A percentile compares a stretch with the other conserved stretches of the same genome.
Evolutionary conservation across 148 eudicot species (phyloP).

Genomic region (Nepenthes mirabilis): DNA sequence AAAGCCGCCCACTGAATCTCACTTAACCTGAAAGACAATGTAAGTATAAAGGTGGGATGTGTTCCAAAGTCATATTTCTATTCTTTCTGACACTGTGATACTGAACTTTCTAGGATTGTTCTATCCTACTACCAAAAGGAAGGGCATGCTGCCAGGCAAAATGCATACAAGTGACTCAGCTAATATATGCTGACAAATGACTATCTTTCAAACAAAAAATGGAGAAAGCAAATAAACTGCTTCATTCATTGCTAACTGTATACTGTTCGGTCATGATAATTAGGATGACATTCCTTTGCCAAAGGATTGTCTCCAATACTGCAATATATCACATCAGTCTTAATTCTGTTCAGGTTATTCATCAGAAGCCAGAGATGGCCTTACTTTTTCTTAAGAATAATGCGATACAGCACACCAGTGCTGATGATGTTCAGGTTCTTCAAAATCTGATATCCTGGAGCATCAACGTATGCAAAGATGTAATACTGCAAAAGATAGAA

Average conservation of each 20-base stretch:
- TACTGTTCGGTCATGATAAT: no score
- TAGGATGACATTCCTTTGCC: no score
- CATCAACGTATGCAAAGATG: constrained; percentile 98
- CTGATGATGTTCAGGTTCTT: constrained; percentile 93
- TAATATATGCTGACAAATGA: no score
- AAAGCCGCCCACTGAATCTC: constrained; percentile 99
- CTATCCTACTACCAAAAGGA: not conserved
- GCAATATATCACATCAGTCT: not conserved
- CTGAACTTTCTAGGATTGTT: not conserved
- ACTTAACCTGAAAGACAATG: constrained; percentile 52
- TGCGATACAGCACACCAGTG: constrained; percentile 81
- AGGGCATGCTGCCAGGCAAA: not conserved
- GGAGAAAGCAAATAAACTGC: no score
- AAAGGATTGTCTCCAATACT: not conserved
- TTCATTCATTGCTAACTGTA: no score
- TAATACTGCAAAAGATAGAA: constrained; percentile 64
- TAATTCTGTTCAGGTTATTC: not conserved
- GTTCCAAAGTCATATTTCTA: not conserved
- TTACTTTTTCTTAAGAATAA: constrained; percentile 84
- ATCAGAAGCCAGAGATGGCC: constrained; percentile 8
- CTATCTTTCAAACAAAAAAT: no score
- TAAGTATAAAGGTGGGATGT: not conserved
- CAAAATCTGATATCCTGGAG: constrained; percentile 97
- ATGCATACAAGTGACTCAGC: not conserved
- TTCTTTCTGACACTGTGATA: not conserved